These are phyloP conservation scores for Tilletiopsis washingtonensis DNA, from an alignment of 1,284 basidiomycete genomes.

Conservation along the genomic window DNA sequence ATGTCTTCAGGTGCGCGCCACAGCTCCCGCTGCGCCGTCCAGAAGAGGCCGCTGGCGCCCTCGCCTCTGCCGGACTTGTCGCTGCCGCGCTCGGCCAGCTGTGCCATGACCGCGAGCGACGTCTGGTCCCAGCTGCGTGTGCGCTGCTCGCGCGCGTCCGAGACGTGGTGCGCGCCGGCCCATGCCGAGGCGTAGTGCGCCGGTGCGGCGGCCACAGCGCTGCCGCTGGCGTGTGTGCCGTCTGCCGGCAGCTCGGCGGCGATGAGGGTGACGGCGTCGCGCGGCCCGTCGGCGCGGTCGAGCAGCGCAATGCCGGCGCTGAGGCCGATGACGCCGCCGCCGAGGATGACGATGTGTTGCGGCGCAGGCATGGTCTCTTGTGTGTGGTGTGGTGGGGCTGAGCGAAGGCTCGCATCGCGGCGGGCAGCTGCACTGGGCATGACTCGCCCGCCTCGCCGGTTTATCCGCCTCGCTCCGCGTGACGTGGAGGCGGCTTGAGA, in stretches of 20 bases:
- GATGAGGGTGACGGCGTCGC: slow-evolving; percentile 2
- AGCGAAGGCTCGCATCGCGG: too few relatives aligned
- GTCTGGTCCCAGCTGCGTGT: slow-evolving; percentile 1
- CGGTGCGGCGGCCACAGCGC: not conserved
- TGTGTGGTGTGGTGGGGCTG: too few relatives aligned
- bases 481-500: too few relatives aligned
- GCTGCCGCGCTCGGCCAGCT: slow-evolving; percentile 1
- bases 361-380: too few relatives aligned
- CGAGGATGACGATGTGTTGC: slow-evolving; percentile 6
- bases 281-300: not conserved
- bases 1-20: slow-evolving; percentile 6
- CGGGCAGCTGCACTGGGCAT: too few relatives aligned
- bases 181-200: slow-evolving; percentile 7
- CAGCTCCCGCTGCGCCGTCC: slow-evolving; percentile 24
- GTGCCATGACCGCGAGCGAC: slow-evolving; percentile 3
- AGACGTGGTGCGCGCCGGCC: slow-evolving; percentile 12
- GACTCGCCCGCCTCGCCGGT: too few relatives aligned
- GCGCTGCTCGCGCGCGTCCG: too few relatives aligned
- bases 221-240: not conserved
- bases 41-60: not conserved
- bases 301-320: slow-evolving; percentile 5
- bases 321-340: slow-evolving; percentile 9
- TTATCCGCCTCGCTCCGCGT: too few relatives aligned
- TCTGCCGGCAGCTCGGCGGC: slow-evolving; percentile 1
- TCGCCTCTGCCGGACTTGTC: too few relatives aligned